These are phyloP conservation scores for Venustampulla echinocandica DNA, from an alignment of 495 filamentous ascomycete species.

Conservation along the genomic window DNA sequence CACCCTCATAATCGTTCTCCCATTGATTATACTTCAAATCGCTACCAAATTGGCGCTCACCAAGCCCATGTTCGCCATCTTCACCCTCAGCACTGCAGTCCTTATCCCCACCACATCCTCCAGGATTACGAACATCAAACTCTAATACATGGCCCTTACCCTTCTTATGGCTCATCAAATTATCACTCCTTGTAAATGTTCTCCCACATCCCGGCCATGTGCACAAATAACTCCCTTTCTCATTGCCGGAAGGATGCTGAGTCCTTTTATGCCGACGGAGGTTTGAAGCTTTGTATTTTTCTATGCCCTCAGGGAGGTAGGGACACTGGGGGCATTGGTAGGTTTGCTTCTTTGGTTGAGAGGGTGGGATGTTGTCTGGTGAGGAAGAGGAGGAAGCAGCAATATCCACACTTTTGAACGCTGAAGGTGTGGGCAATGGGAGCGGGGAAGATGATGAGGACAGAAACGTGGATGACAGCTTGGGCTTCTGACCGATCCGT, in stretches of 20 bases:
- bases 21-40: too few species aligned
- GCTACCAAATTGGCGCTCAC: too few species aligned
- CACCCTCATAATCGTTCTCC: too few species aligned
- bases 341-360: neutral
- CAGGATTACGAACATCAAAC: too few species aligned
- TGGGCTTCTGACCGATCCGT: neutral
- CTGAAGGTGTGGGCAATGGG: neutral
- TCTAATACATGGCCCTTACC: constrained; percentile 12
- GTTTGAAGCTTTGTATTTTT: constrained; percentile 22
- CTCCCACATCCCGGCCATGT: constrained; percentile 13
- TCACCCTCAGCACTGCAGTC: too few species aligned
- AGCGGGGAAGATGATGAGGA: neutral
- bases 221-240: constrained; percentile 10
- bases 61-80: too few species aligned
- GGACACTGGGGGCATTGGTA: constrained; percentile 14
- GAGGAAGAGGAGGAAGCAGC: neutral
- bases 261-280: constrained; percentile 20
- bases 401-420: neutral
- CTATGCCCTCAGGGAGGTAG: constrained; percentile 16
- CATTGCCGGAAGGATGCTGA: constrained; percentile 11
- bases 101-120: too few species aligned
- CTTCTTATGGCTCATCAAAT: constrained; percentile 21
- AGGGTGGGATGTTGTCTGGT: neutral
- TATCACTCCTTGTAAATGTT: constrained; percentile 17
- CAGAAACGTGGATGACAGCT: neutral